A percentile compares a stretch with the other conserved stretches of the same genome.
Conservation (phyloP, 2,329 filamentous ascomycete genomes). For the Berkeleyomyces rouxiae region DNA sequence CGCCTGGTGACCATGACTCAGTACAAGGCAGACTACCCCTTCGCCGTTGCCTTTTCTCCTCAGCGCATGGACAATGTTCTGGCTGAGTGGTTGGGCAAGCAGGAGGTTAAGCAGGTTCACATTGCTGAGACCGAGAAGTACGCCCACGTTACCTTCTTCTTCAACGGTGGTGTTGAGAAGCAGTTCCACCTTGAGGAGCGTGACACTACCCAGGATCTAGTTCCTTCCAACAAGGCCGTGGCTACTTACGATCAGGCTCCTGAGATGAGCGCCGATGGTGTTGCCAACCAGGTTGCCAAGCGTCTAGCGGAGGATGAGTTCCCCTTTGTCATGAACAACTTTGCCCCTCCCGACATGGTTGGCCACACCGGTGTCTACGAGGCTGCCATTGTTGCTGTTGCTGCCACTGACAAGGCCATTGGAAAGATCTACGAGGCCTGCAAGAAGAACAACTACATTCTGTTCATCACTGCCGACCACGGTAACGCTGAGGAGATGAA, state of each 20-base stretch:
- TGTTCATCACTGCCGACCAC: slow-evolving; percentile 94
- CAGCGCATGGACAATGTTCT: slow-evolving; percentile 97
- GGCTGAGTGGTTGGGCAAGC: slow-evolving; percentile 86
- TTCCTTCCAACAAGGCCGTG: slow-evolving; percentile 77
- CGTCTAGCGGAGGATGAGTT: slow-evolving; percentile 71
- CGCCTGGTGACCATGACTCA: slow-evolving; percentile 88
- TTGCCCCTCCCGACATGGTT: slow-evolving; percentile 97
- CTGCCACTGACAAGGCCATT: slow-evolving; percentile 85
- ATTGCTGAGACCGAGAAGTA: slow-evolving; percentile 99
- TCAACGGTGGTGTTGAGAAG: slow-evolving; percentile 97
- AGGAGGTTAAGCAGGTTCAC: slow-evolving; percentile 83
- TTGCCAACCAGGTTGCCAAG: slow-evolving; percentile 80
- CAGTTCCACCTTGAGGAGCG: slow-evolving; percentile 82
- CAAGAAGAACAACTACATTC: slow-evolving; percentile 80
- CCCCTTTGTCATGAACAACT: slow-evolving; percentile 99
- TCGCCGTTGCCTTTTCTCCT: slow-evolving; percentile 80
- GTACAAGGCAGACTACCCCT: slow-evolving; percentile 91
- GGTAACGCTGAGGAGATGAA: slow-evolving; percentile 99
- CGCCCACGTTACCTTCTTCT: slow-evolving; percentile 98
- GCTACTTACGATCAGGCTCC: slow-evolving; percentile 89
- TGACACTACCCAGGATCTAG: slow-evolving; percentile 61
- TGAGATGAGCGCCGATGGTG: slow-evolving; percentile 84
- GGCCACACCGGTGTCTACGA: slow-evolving; percentile 97
- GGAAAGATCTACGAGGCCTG: slow-evolving; percentile 83
- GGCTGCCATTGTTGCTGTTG: slow-evolving; percentile 69